Evolutionary conservation across 1,284 basidiomycete species (phyloP).

Genomic region (Ganoderma sinense): DNA sequence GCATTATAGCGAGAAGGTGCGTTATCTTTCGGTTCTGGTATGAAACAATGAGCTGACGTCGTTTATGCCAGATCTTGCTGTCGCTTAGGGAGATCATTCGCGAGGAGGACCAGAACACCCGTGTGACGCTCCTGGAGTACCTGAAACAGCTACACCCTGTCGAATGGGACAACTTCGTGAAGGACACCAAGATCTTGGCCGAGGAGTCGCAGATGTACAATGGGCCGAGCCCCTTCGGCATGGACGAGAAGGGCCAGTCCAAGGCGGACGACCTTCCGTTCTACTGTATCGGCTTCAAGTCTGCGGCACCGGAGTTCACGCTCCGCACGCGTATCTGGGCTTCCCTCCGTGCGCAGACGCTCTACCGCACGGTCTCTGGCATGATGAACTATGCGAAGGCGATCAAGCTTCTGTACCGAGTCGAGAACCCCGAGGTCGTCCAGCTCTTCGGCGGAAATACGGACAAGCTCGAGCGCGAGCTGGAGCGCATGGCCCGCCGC

Average conservation of each 20-base stretch:
- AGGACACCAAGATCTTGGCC: conserved; percentile 98
- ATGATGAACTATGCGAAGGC: conserved; percentile 99
- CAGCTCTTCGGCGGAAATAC: conserved; percentile 98
- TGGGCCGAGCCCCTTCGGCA: conserved; percentile 80
- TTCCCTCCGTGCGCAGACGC: conserved; percentile 96
- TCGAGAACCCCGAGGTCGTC: conserved; percentile 99
- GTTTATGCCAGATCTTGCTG: conserved; percentile 72
- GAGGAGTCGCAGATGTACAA: conserved; percentile 93
- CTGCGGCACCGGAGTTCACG: conserved; percentile 97
- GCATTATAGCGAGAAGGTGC: conserved; percentile 94
- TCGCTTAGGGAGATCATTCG: conserved; percentile 96
- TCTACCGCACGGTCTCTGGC: conserved; percentile 98
- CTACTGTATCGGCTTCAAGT: conserved; percentile 99
- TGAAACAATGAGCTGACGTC: background rate
- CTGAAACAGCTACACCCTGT: conserved; percentile 98
- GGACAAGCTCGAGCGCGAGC: conserved; percentile 94
- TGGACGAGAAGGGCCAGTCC: conserved; percentile 86
- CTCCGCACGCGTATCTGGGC: conserved; percentile 99
- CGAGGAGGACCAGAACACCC: conserved; percentile 94
- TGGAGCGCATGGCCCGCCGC: conserved; percentile 96
- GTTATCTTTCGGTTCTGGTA: background rate
- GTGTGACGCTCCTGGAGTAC: conserved; percentile 95
- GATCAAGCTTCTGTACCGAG: conserved; percentile 99
- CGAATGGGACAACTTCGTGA: conserved; percentile 99
- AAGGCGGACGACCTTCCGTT: conserved; percentile 97